Conservation (phyloP, 805 yeast genomes). For the Saccharomycopsis malanga region DNA sequence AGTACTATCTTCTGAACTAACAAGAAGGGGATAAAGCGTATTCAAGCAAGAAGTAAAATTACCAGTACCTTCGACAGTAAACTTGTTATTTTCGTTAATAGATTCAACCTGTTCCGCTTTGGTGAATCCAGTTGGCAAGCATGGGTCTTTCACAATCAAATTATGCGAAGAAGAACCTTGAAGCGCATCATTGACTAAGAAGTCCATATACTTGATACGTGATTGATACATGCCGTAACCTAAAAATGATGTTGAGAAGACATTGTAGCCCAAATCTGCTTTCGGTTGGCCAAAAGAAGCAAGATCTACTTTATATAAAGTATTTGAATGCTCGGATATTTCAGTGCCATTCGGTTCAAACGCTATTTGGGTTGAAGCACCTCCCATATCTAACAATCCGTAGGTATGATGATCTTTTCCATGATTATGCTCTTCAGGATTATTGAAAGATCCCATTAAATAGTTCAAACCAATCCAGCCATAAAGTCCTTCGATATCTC, state of each 20-base stretch:
- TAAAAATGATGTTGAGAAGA: constrained; percentile 49
- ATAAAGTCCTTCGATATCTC: constrained; percentile 59
- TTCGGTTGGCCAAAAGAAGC: constrained; percentile 27
- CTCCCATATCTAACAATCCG: constrained; percentile 59
- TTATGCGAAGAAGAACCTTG: constrained; percentile 5
- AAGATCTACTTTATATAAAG: constrained; percentile 40
- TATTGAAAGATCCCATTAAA: constrained; percentile 37
- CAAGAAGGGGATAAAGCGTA: constrained; percentile 38
- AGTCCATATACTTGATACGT: constrained; percentile 38
- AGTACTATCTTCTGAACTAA: constrained; percentile 20
- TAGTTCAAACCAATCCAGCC: constrained; percentile 63
- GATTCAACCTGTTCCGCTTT: background rate
- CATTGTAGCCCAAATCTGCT: constrained; percentile 31
- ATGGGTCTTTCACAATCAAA: constrained; percentile 40
- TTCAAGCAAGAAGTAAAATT: constrained; percentile 42
- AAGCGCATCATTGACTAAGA: constrained; percentile 24
- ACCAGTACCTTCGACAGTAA: constrained; percentile 43
- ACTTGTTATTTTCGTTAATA: constrained; percentile 19
- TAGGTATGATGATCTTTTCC: constrained; percentile 37
- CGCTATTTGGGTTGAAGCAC: constrained; percentile 58
- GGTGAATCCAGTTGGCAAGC: constrained; percentile 43
- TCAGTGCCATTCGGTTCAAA: constrained; percentile 50
- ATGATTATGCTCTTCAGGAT: constrained; percentile 33
- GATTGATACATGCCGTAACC: constrained; percentile 60
- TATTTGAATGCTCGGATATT: constrained; percentile 37